Evolutionary conservation across 2,329 filamentous ascomycete genomes (phyloP).

Genomic region (Fusarium denticulatum): DNA sequence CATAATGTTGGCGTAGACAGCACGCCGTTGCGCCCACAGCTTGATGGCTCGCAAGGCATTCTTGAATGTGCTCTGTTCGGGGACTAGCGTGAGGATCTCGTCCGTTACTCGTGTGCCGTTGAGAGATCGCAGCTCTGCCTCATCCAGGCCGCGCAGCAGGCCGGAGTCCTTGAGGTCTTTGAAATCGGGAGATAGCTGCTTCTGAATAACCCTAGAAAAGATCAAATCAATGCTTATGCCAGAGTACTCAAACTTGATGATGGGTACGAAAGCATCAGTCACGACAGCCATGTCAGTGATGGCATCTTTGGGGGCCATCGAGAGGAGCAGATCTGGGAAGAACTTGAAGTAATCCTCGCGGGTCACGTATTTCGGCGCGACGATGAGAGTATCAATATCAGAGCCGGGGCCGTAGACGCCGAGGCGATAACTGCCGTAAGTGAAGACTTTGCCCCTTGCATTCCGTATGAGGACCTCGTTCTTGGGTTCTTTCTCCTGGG

Average conservation of each 20-base stretch:
- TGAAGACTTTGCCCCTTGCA: slow-evolving; percentile 92
- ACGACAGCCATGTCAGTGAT: slow-evolving; percentile 88
- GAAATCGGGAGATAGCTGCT: slow-evolving; percentile 73
- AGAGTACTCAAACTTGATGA: slow-evolving; percentile 94
- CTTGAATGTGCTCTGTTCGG: slow-evolving; percentile 88
- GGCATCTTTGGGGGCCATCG: slow-evolving; percentile 79
- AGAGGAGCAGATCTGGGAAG: slow-evolving; percentile 82
- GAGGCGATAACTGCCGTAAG: slow-evolving; percentile 93
- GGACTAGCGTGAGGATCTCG: slow-evolving; percentile 88
- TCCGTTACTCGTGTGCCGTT: slow-evolving; percentile 96
- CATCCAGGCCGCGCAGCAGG: slow-evolving; percentile 85
- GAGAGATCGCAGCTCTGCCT: slow-evolving; percentile 85
- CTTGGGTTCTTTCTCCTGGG: slow-evolving; percentile 74
- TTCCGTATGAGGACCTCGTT: slow-evolving; percentile 82
- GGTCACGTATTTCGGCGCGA: slow-evolving; percentile 88
- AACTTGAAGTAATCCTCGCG: slow-evolving; percentile 91
- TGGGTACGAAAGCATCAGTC: slow-evolving; percentile 90
- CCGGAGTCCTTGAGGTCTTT: slow-evolving; percentile 83
- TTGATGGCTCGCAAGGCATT: slow-evolving; percentile 92
- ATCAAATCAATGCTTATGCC: slow-evolving; percentile 96
- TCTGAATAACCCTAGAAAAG: slow-evolving; percentile 78
- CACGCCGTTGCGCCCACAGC: slow-evolving; percentile 92
- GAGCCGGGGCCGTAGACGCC: slow-evolving; percentile 95
- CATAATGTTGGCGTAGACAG: slow-evolving; percentile 95
- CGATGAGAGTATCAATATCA: slow-evolving; percentile 96